Percentiles rank a stretch among this genome's conserved stretches.
These are phyloP conservation scores for Chrysoporthe cubensis DNA, from an alignment of 2,329 filamentous ascomycete species.

Conservation along the genomic window DNA sequence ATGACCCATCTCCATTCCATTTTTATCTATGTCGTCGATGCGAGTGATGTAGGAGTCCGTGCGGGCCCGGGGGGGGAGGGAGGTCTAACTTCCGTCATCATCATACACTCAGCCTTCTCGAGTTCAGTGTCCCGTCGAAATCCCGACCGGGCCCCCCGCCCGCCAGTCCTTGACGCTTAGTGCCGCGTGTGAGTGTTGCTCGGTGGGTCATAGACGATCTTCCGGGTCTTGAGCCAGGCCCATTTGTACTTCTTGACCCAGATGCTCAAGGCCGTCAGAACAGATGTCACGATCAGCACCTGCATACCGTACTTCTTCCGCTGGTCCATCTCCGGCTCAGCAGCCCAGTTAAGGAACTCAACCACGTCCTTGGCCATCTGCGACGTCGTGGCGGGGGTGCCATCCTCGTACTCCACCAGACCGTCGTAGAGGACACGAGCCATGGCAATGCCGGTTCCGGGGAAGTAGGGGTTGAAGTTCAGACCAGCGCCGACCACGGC, in stretches of 20 bases:
- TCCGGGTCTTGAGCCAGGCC: conserved; percentile 92
- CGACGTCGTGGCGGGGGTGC: conserved; percentile 88
- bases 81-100: conserved; percentile 30
- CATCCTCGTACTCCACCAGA: conserved; percentile 97
- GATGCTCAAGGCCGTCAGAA: conserved; percentile 83
- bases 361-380: conserved; percentile 99
- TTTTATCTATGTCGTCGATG: conserved; percentile 28
- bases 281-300: conserved; percentile 78
- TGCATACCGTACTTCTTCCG: conserved; percentile 99
- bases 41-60: conserved; percentile 26
- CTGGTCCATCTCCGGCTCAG: conserved; percentile 98
- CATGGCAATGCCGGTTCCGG: conserved; percentile 98
- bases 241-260: conserved; percentile 99
- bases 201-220: conserved; percentile 86
- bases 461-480: conserved; percentile 99
- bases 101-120: conserved; percentile 5
- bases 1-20: conserved; percentile 19
- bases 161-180: conserved; percentile 39
- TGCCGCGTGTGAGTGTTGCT: conserved; percentile 53
- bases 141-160: conserved; percentile 1
- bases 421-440: conserved; percentile 97
- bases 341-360: conserved; percentile 99
- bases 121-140: background rate
- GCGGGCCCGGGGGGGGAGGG: background rate
- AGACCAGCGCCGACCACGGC: conserved; percentile 83